phyloP scores from a whole-genome alignment of 2,329 filamentous ascomycete genomes.

The Alternaria sp. region DNA sequence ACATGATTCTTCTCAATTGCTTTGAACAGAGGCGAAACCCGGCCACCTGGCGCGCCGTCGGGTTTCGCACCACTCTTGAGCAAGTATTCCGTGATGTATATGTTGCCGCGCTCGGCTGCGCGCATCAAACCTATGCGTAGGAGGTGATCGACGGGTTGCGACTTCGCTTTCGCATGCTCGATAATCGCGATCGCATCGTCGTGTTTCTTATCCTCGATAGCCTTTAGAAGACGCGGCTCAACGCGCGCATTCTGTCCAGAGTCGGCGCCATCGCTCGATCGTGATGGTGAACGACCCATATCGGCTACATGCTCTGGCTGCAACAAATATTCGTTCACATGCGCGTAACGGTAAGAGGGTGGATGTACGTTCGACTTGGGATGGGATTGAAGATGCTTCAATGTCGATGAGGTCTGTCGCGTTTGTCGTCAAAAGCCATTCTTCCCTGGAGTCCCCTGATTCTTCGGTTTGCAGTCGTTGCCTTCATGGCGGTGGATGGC shows the following conservation, averaged over 20 bases:
- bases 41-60: slow-evolving; percentile 43
- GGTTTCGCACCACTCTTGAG: slow-evolving; percentile 45
- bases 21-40: slow-evolving; percentile 42
- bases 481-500: slow-evolving; percentile 19
- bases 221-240: slow-evolving; percentile 48
- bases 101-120: slow-evolving; percentile 44
- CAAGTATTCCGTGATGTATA: slow-evolving; percentile 42
- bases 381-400: slow-evolving; percentile 18
- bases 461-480: slow-evolving; percentile 8
- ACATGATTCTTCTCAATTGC: slow-evolving; percentile 45
- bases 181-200: slow-evolving; percentile 47
- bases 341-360: background rate
- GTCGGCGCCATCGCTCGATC: slow-evolving; percentile 47
- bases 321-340: slow-evolving; percentile 8
- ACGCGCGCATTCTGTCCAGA: slow-evolving; percentile 37
- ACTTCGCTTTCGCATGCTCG: slow-evolving; percentile 43
- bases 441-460: background rate
- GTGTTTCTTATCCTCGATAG: slow-evolving; percentile 43
- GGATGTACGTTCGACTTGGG: slow-evolving; percentile 11
- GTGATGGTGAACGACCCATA: slow-evolving; percentile 48
- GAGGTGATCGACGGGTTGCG: slow-evolving; percentile 45
- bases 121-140: slow-evolving; percentile 49
- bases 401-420: slow-evolving; percentile 13
- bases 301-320: slow-evolving; percentile 22
- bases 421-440: slow-evolving; percentile 16